phyloP scores from a whole-genome alignment of 2,329 filamentous ascomycete species.

The Ascochyta koolunga region DNA sequence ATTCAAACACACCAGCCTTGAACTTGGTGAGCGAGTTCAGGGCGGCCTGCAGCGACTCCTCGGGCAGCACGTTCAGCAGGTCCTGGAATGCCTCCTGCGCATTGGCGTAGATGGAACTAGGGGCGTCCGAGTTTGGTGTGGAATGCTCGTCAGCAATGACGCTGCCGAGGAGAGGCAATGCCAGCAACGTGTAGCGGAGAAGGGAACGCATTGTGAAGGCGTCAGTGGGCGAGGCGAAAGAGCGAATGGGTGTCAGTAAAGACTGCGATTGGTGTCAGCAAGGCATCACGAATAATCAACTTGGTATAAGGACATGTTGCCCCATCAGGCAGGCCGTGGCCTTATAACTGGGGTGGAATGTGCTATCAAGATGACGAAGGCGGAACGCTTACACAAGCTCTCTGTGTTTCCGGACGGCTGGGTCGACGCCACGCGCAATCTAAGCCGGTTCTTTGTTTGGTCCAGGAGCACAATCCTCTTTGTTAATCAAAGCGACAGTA shows the following conservation, averaged over 20 bases:
- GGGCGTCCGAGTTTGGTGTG: slow-evolving; percentile 25
- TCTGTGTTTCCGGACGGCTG: slow-evolving; percentile 5
- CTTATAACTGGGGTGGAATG: slow-evolving; percentile 7
- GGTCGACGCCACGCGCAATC: slow-evolving; percentile 16
- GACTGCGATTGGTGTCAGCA: slow-evolving; percentile 29
- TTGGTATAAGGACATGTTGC: slow-evolving; percentile 6
- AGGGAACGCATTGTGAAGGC: slow-evolving; percentile 40
- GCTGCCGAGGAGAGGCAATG: slow-evolving; percentile 37
- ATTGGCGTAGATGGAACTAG: slow-evolving; percentile 36
- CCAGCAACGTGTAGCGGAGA: slow-evolving; percentile 35
- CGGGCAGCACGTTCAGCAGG: slow-evolving; percentile 62
- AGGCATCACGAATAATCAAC: slow-evolving; percentile 7
- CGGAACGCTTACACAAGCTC: slow-evolving; percentile 14
- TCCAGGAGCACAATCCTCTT: slow-evolving; percentile 3
- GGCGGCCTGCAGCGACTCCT: slow-evolving; percentile 68
- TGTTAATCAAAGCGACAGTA: slow-evolving; percentile 5
- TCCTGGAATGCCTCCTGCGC: slow-evolving; percentile 58
- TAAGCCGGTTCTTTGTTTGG: neutral
- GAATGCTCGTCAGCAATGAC: slow-evolving; percentile 28
- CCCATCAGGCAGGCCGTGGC: slow-evolving; percentile 7
- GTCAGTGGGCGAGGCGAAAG: slow-evolving; percentile 1
- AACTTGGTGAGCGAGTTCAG: slow-evolving; percentile 69
- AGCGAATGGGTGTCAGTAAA: slow-evolving; percentile 6
- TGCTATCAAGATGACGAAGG: neutral
- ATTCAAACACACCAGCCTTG: slow-evolving; percentile 71